Evolutionary conservation across 2,329 filamentous ascomycete species (phyloP), one percentile per base, ranked within the genome.

Genomic region (Paecilomyces fulvus): DNA sequence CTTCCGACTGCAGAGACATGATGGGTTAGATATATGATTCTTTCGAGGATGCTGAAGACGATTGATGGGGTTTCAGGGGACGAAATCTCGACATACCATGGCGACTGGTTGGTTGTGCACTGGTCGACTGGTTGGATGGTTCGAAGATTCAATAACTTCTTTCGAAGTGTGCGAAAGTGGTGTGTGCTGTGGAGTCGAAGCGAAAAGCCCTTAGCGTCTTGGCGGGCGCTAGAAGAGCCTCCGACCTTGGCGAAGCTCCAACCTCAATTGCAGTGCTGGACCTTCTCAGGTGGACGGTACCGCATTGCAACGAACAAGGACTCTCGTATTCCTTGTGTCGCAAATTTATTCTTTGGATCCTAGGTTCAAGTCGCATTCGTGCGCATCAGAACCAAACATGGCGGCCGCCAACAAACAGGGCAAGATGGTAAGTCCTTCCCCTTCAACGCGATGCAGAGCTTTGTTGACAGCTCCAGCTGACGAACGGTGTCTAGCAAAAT

Each of bases 381-480:
- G 75, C 73, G 75, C 75, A 65, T 63, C 59, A 56, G 48, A 54
- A 60, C 65, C 61, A 59, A 64, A 49, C 71, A 85, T 75, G 65
- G 87, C 86, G 85, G 84, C 86, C 73, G 69, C 75, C 61, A 92
- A 96, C 83, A 95, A 96, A 78, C 92, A 96, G 78, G 94, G 94
- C 78, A 97, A 99, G 83, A 97, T 99, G 94, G 94, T 97, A 81
- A 83, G 90, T 86, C 59, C 58, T 55, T 63, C 61, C 60, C 60
- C 60, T 62, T 62, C 67, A 65, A 43, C 37, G 37, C 37, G 37
- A 67, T 57, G 61, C 55, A 67, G 75, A 74, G 63, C 69, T 69
- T 66, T 64, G 74, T 82, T 80, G 77, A 82, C 75, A 75, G 77
- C 67, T 68, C 69, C 78, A 76, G 80, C 85, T 88, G 79, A 89